Evolutionary conservation across 768 basidiomycete genomes (phyloP), one percentile per base, ranked within the genome.

Genomic region (Thelephora ganbajun): DNA sequence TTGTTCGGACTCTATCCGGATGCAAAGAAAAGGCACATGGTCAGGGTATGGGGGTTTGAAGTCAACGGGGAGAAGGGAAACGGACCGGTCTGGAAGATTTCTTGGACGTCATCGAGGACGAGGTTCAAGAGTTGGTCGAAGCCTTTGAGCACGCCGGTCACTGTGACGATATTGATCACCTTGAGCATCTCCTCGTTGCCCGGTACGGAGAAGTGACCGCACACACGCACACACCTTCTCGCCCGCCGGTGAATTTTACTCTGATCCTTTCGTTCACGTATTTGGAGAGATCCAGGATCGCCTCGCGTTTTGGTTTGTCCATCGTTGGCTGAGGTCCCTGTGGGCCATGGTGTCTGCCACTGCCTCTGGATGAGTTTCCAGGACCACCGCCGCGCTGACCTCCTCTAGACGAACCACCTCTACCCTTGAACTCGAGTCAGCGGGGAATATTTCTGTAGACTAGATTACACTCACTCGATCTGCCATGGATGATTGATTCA

Each of bases 161-260:
- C 94, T 97, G 56, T 18, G 18, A 45, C 50, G 18, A 44, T 33
- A 33, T 44, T 30, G 26, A 30, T 30, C 26, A 30, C 26, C 26
- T 30, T 30, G 26, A 30, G 26, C 26, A 30, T 30, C 26, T 9
- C 26, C 26, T 30, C 26, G 26, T 30, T 30, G 26, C 26, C 26
- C 48, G 52, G 49, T 50, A 42, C 47, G 23, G 6, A 11, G 36
- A 18, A 11, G 26, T 36, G n/a, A 18, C 19, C 6, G 3, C 11
- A 11, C n/a, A n/a, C n/a, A n/a, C n/a, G 1, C 3, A 57, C 57
- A 45, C 51, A 88, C 93, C 92, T 76, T 99, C 92, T 35, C 96
- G 70, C 35, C 94, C 94, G 39, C 96, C 96, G n/a, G 90, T 90
- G 60, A 99, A 98, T 65, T 96, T 97, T 59, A 98, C 92, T 48